Percentiles rank a stretch among this genome's conserved stretches.
Evolutionary conservation across 352 stramenopile species (phyloP).

Genomic region (Discostella stelligera): DNA sequence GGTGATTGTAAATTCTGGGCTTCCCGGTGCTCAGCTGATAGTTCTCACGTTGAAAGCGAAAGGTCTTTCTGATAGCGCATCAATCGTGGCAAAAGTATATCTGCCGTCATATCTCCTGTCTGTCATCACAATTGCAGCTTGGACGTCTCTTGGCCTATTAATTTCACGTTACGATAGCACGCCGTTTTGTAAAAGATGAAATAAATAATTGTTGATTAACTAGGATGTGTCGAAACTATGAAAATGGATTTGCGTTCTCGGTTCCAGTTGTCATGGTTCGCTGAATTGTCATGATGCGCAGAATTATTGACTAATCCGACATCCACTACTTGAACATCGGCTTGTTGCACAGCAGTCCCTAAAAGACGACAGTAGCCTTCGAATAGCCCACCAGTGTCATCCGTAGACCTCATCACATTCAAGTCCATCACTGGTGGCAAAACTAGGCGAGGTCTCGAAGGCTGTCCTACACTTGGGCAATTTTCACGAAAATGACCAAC

Average conservation of each 20-base stretch:
- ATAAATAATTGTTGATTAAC: not conserved
- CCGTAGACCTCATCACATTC: constrained; percentile 36
- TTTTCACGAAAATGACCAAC: constrained; percentile 55
- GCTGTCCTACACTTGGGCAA: constrained; percentile 38
- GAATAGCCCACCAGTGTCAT: constrained; percentile 33
- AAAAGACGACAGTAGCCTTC: constrained; percentile 56
- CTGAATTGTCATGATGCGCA: constrained; percentile 45
- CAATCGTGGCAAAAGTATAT: constrained; percentile 65
- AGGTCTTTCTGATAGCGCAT: constrained; percentile 55
- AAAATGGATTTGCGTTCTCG: constrained; percentile 59
- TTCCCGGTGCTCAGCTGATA: constrained; percentile 66
- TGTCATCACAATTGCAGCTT: constrained; percentile 65
- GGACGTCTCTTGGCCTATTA: constrained; percentile 62
- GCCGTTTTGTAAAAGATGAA: constrained; percentile 45
- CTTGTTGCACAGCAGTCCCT: constrained; percentile 30
- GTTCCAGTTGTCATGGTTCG: constrained; percentile 66
- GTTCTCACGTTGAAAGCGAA: constrained; percentile 71
- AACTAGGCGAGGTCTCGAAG: constrained; percentile 15
- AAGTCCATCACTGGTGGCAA: constrained; percentile 45
- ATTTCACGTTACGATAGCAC: constrained; percentile 47
- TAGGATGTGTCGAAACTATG: constrained; percentile 47
- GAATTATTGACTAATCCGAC: constrained; percentile 26
- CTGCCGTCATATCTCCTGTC: constrained; percentile 66
- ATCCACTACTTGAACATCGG: constrained; percentile 25
- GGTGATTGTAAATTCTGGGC: constrained; percentile 62